These are phyloP conservation scores for Polyplosphaeria fusca DNA, from an alignment of 495 filamentous ascomycete species.

Conservation along the genomic window DNA sequence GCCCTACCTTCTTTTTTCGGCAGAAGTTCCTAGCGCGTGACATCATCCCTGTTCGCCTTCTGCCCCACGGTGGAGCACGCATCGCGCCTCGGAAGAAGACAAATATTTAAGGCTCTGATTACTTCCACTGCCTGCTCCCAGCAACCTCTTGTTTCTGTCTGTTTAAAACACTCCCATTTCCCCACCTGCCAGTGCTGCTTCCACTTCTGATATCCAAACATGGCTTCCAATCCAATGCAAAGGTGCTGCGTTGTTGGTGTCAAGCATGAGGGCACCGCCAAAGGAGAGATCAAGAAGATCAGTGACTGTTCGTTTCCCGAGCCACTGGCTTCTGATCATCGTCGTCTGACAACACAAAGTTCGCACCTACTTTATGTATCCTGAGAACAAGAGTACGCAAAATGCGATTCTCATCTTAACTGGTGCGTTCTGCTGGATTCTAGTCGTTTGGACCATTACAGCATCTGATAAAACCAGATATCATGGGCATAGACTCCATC, in stretches of 20 bases:
- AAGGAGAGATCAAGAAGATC: constrained; percentile 44
- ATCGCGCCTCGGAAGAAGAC: too few species aligned
- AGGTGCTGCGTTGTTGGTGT: constrained; percentile 48
- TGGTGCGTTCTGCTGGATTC: too few species aligned
- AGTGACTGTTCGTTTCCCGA: constrained; percentile 36
- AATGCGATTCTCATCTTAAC: constrained; percentile 46
- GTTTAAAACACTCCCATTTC: too few species aligned
- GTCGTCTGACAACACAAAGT: constrained; percentile 31
- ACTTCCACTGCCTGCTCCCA: too few species aligned
- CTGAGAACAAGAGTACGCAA: constrained; percentile 41
- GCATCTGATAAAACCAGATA: constrained; percentile 28
- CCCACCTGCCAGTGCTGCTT: too few species aligned
- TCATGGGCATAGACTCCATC: constrained; percentile 59
- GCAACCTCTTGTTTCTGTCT: too few species aligned
- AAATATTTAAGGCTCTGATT: too few species aligned
- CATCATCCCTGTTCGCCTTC: too few species aligned
- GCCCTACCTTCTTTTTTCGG: too few species aligned
- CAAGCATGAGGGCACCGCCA: constrained; percentile 45
- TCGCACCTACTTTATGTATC: constrained; percentile 47
- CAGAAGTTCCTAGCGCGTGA: too few species aligned
- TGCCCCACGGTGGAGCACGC: too few species aligned
- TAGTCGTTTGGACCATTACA: neutral
- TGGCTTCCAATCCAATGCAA: constrained; percentile 46
- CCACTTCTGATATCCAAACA: constrained; percentile 14
- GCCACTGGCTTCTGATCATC: neutral